Base-by-base conservation (phyloP, 371 early-diverging fungal genomes). In the Mortierella sp. region DNA sequence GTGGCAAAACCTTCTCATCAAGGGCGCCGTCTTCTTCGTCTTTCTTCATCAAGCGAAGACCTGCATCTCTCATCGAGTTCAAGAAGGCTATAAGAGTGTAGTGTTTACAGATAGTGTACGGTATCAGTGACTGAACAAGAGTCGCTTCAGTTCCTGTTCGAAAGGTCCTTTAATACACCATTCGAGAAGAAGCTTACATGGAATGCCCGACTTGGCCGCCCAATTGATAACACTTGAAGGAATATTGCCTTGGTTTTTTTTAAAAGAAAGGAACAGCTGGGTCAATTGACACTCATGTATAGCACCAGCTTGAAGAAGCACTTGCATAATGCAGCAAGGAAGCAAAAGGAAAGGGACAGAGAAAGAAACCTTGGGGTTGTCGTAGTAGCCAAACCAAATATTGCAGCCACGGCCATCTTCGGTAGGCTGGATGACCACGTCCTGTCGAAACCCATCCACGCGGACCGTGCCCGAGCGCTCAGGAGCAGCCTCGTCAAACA, bases 191-290 rank as follows among this genome's bases (percentile, higher is more conserved):
- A 19, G 2, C 59, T 75, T 31, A 80, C 80, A 74, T 28, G 90
- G 90, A 19, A 89, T 87, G 24, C 88, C 90, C 13, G 89, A 86
- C 69, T 86, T 89, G 46, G 91, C 91, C 34, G 90, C 91, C 91
- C 91, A 91, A 76, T 91, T 91, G 70, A 91, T 81, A 34, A 91
- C 87, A 6, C 89, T 80, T 24, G 87, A 86, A 16, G 91, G 91
- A 43, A 89, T 89, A 24, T 78, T 89, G 53, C 89, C 90, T 88
- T 89, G 64, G 5, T 61, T 34, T 34, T 34, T 19, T 16, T 16
- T 19, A 6, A 34, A 67, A 24, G 11, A 40, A 57, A 40, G 24
- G 21, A 40, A 2, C 64, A 21, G 9, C 5, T 24, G 16, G 13
- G 54, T 37, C 43, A 67, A 67, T 67, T 21, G 34, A 3, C 37